Evolutionary conservation across 164 flowering plant species (phyloP).

Genomic region (Annona cherimola): DNA sequence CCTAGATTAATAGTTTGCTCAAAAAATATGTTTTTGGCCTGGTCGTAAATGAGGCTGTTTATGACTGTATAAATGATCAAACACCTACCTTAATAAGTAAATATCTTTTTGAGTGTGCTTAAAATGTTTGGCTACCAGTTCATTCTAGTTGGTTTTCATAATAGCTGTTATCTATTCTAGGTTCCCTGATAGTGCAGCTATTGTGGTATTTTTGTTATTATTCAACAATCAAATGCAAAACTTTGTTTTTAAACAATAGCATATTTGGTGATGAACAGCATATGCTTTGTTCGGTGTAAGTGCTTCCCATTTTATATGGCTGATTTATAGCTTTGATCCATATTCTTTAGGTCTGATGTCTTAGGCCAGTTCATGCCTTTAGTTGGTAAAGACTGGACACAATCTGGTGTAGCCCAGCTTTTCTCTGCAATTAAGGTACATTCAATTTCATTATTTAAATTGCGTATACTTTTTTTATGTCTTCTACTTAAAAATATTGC

Average conservation of each 20-base stretch:
- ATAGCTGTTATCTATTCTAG: neutral
- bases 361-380: constrained; percentile 99
- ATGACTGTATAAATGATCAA: too few species aligned
- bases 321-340: constrained; percentile 1
- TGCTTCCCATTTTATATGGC: neutral
- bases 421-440: constrained; percentile 89
- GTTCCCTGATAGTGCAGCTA: neutral
- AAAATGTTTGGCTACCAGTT: neutral
- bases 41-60: too few species aligned
- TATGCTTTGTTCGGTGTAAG: neutral
- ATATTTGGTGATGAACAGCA: neutral
- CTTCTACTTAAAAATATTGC: neutral
- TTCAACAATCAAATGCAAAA: too few species aligned
- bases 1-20: too few species aligned
- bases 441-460: neutral
- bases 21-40: too few species aligned
- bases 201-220: neutral
- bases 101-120: too few species aligned
- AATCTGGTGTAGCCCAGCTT: constrained; percentile 86
- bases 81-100: too few species aligned
- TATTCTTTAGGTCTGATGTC: constrained; percentile 74
- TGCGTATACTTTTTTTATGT: neutral
- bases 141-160: neutral
- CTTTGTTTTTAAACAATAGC: neutral
- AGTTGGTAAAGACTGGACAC: constrained; percentile 97